These are phyloP conservation scores for Pyrenochaeta sp. DNA, from an alignment of 2,329 filamentous ascomycete species.

Conservation along the genomic window DNA sequence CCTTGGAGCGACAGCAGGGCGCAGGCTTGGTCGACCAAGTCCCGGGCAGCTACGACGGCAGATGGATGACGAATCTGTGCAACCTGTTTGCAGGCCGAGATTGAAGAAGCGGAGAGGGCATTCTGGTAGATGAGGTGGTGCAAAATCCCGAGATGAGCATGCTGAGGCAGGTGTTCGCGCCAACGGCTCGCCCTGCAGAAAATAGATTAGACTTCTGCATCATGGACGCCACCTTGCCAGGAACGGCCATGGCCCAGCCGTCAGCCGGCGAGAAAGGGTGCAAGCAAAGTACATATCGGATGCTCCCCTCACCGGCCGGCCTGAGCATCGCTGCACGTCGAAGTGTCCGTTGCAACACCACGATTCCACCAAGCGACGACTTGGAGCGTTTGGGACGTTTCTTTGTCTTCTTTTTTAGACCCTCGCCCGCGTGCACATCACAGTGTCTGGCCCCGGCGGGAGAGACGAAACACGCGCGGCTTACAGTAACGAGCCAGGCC, in stretches of 20 bases:
- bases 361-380: background rate
- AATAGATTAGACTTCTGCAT: constrained; percentile 27
- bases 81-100: background rate
- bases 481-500: constrained; percentile 13
- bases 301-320: constrained; percentile 4
- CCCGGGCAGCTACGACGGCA: background rate
- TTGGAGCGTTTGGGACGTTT: constrained; percentile 14
- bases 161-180: constrained; percentile 9
- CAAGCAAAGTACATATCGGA: constrained; percentile 4
- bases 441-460: constrained; percentile 24
- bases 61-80: constrained; percentile 11
- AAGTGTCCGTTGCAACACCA: constrained; percentile 8
- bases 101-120: background rate
- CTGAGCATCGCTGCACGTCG: background rate
- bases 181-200: constrained; percentile 17
- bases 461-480: constrained; percentile 31
- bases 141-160: constrained; percentile 4
- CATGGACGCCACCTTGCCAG: constrained; percentile 16
- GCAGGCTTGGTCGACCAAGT: constrained; percentile 5
- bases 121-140: constrained; percentile 6
- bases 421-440: constrained; percentile 20
- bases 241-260: constrained; percentile 11
- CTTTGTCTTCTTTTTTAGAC: constrained; percentile 5
- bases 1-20: constrained; percentile 8
- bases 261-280: constrained; percentile 11